Evolutionary conservation across 805 yeast genomes (phyloP), one percentile per base, ranked within the genome.

Genomic region (Danielia oregonensis): DNA sequence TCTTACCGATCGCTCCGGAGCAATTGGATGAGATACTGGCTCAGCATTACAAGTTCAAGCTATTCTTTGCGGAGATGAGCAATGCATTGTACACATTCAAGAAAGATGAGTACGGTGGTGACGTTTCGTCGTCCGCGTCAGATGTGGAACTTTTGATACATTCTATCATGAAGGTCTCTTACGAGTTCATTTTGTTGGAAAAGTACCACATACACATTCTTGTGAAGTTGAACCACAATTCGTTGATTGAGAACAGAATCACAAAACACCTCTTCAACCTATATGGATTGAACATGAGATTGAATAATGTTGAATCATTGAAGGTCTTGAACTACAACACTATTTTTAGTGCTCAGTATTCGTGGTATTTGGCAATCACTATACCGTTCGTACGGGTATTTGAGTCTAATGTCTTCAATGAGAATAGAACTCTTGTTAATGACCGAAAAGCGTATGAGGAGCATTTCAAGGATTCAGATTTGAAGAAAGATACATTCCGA

Each of bases 161-260:
- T 37, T 32, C 54, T 3, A 44, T 65, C 8, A 51, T 60, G 4
- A 64, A 62, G 37, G 59, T 60, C 3, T 54, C 68, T 0, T 58
- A 58, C 29, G 73, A 68, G 36, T 68, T 48, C 35, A 53, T 62
- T 30, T 44, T 66, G 15, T 51, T 68, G 35, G 73, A 68, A 30
- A 61, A 54, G 32, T 68, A 67, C 40, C 55, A 50, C 30, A 52
- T 67, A 17, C 68, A 67, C 24, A 58, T 65, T 10, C 43, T 64
- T 24, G 39, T 56, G 11, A 65, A 65, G 39, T 44, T 65, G 24
- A 51, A 56, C 41, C 49, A 51, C 33, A 61, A 64, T 38, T 56
- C 55, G 3, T 37, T 63, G 10, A 44, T 67, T 6, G 66, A 61
- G 24, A 30, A 43, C 22, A 41, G 58, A 21, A 35, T 56, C 8